These are phyloP conservation scores for Xylaria grammica DNA, from an alignment of 495 filamentous ascomycete genomes.

Conservation along the genomic window DNA sequence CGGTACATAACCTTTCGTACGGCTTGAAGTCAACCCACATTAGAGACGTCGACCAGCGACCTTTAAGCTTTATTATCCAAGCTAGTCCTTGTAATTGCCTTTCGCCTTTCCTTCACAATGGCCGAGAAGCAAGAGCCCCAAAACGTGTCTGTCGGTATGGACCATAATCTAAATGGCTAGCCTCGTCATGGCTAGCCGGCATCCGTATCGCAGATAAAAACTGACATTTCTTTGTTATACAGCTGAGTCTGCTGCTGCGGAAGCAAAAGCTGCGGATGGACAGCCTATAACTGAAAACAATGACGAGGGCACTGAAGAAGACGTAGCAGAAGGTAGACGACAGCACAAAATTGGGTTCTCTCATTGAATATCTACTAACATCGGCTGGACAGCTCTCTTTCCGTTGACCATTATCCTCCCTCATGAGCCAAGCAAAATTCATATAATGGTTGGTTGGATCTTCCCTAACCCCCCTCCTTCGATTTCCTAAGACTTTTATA, in stretches of 20 bases:
- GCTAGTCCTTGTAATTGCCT: constrained; percentile 21
- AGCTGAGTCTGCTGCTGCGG: constrained; percentile 31
- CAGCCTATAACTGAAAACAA: constrained; percentile 35
- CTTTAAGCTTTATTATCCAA: constrained; percentile 11
- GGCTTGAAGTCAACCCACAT: constrained; percentile 19
- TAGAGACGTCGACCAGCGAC: constrained; percentile 24
- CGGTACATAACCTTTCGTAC: neutral
- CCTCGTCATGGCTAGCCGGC: neutral
- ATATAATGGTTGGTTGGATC: constrained; percentile 72
- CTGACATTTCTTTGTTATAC: constrained; percentile 23
- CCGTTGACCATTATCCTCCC: constrained; percentile 84
- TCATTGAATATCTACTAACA: constrained; percentile 24
- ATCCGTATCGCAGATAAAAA: neutral
- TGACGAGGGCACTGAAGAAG: constrained; percentile 33
- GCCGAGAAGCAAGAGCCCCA: constrained; percentile 32
- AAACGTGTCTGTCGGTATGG: constrained; percentile 24
- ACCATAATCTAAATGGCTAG: neutral
- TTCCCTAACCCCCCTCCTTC: constrained; percentile 26
- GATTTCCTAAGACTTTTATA: constrained; percentile 46
- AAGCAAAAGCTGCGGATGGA: constrained; percentile 29
- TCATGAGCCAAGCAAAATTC: constrained; percentile 75
- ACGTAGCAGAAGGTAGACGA: constrained; percentile 33
- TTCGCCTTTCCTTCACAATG: constrained; percentile 28
- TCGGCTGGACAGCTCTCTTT: constrained; percentile 57
- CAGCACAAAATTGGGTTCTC: neutral